These are phyloP conservation scores for Penicillium nucicola DNA, from an alignment of 495 filamentous ascomycete species.

Conservation along the genomic window DNA sequence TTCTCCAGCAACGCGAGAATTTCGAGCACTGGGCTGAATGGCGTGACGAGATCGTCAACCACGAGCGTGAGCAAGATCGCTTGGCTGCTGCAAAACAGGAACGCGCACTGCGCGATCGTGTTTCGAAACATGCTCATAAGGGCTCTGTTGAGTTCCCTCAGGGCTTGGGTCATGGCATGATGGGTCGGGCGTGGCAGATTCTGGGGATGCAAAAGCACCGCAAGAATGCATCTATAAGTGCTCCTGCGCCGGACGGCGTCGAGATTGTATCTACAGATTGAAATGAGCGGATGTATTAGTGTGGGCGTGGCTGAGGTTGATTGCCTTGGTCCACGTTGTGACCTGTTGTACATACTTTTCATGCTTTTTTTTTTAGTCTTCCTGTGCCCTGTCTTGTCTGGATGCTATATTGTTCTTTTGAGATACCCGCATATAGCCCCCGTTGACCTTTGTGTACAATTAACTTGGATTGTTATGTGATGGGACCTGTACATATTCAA, in stretches of 20 bases:
- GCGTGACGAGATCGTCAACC: slow-evolving; percentile 51
- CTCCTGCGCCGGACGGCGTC: slow-evolving; percentile 11
- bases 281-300: not conserved
- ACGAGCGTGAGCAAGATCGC: slow-evolving; percentile 44
- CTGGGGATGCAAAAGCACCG: slow-evolving; percentile 39
- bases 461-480: not conserved
- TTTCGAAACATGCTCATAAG: slow-evolving; percentile 25
- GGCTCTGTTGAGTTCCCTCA: slow-evolving; percentile 34
- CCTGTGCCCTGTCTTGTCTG: slow-evolving; percentile 6
- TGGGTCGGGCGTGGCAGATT: slow-evolving; percentile 45
- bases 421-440: slow-evolving; percentile 6
- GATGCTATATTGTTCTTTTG: slow-evolving; percentile 10
- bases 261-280: slow-evolving; percentile 24
- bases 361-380: not conserved
- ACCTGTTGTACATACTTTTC: slow-evolving; percentile 3
- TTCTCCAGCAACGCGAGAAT: slow-evolving; percentile 58
- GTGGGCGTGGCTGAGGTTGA: not conserved
- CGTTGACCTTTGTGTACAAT: slow-evolving; percentile 1
- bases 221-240: slow-evolving; percentile 18
- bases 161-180: slow-evolving; percentile 42
- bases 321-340: not conserved
- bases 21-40: slow-evolving; percentile 60
- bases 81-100: slow-evolving; percentile 35
- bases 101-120: slow-evolving; percentile 25
- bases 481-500: no score